Conservation (phyloP, 306 rosid species). For the Sindora glabra region DNA sequence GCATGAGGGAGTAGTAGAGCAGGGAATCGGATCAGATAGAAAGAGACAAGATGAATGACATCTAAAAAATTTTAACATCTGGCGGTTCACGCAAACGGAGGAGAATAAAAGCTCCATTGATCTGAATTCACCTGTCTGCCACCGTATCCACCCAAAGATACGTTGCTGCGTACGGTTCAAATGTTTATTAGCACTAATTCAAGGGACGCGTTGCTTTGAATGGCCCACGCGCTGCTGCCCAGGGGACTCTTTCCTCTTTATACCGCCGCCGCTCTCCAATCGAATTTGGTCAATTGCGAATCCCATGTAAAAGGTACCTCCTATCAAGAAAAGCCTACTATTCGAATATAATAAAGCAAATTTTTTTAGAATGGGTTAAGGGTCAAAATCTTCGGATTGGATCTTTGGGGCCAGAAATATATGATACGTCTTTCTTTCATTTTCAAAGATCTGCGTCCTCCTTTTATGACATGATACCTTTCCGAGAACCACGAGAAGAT, state of each 20-base stretch:
- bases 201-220: neutral
- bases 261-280: neutral
- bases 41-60: neutral
- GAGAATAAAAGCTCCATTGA: neutral
- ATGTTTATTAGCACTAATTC: neutral
- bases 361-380: too few species aligned
- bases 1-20: too few species aligned
- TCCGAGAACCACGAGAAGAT: too few species aligned
- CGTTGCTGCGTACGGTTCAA: conserved; percentile 4
- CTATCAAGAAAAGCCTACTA: too few species aligned
- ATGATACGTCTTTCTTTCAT: too few species aligned
- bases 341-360: too few species aligned
- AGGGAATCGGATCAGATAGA: neutral
- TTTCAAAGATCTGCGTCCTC: too few species aligned
- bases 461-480: too few species aligned
- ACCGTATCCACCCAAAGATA: conserved; percentile 17
- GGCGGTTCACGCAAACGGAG: conserved; percentile 10
- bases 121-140: neutral
- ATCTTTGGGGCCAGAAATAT: too few species aligned
- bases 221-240: neutral
- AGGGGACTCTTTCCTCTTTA: conserved; percentile 5
- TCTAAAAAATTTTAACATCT: neutral
- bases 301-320: too few species aligned
- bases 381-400: too few species aligned
- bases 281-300: neutral